Conservation (phyloP, 164 flowering plant species). For the Macadamia tetraphylla region DNA sequence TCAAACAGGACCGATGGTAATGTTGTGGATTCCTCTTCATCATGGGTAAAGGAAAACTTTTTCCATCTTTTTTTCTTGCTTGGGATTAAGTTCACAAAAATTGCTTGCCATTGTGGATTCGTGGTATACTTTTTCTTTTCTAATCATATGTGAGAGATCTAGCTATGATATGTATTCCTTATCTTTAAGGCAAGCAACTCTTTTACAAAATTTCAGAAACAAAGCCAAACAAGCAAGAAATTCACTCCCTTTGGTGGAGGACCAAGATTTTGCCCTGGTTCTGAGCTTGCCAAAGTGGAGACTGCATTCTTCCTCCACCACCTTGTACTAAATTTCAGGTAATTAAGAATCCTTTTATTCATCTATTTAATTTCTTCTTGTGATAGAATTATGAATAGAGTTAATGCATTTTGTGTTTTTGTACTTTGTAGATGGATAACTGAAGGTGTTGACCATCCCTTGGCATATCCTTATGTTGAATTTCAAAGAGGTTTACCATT, state of each 20-base stretch:
- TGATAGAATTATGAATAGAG: no score
- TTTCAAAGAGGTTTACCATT: constrained; percentile 44
- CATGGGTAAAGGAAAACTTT: no score
- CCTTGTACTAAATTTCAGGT: constrained; percentile 60
- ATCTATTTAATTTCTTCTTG: no score
- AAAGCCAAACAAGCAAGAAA: constrained; percentile 55
- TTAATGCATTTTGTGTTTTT: neutral
- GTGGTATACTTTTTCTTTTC: no score
- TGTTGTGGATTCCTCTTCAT: no score
- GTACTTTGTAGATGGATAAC: constrained; percentile 38
- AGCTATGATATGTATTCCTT: no score
- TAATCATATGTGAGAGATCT: no score
- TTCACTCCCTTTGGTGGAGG: constrained; percentile 79
- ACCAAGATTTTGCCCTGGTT: constrained; percentile 64
- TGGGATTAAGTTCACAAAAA: no score
- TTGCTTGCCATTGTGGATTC: no score
- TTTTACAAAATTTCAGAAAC: constrained; percentile 18
- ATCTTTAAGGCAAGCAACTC: no score
- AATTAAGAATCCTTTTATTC: constrained; percentile 1
- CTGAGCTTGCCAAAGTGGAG: constrained; percentile 68
- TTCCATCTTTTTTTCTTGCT: no score
- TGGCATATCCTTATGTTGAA: constrained; percentile 65
- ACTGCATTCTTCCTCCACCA: constrained; percentile 73
- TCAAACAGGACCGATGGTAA: no score
- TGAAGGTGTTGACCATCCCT: constrained; percentile 40